These are phyloP conservation scores for Botrytis byssoidea DNA, from an alignment of 2,329 filamentous ascomycete genomes.

Conservation along the genomic window DNA sequence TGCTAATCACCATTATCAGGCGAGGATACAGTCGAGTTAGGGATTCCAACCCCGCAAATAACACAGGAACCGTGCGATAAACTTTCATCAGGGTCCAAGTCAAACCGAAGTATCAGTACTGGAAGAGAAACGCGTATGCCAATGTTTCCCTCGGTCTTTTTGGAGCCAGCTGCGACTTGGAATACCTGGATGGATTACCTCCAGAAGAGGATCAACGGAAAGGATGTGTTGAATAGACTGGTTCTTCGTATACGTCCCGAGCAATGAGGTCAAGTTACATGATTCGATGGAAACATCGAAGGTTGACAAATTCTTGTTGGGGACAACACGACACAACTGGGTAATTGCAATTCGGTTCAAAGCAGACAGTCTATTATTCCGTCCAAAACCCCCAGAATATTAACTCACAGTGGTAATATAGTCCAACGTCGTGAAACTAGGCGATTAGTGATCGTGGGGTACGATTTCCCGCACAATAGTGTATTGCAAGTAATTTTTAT, in stretches of 20 bases:
- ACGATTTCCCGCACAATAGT: background rate
- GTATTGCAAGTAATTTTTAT: background rate
- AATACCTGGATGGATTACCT: background rate
- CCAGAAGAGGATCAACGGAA: background rate
- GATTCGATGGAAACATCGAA: background rate
- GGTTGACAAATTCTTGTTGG: background rate
- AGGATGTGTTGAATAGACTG: too few species aligned
- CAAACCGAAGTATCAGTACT: background rate
- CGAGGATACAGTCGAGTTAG: background rate
- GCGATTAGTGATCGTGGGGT: slow-evolving; percentile 4
- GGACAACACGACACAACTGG: background rate
- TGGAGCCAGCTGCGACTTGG: background rate
- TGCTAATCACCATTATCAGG: background rate
- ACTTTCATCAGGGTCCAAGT: background rate
- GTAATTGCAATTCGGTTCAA: background rate
- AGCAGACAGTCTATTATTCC: background rate
- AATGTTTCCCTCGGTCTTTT: background rate
- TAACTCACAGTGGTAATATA: background rate
- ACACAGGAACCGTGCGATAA: background rate
- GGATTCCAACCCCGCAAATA: background rate
- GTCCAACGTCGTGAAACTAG: slow-evolving; percentile 6
- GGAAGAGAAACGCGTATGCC: background rate
- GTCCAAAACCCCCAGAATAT: background rate
- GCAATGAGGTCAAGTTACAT: background rate
- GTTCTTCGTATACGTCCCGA: background rate